Evolutionary conservation across 2,329 filamentous ascomycete genomes (phyloP).

Genomic region (Pseudopyrenochaeta lycopersici): DNA sequence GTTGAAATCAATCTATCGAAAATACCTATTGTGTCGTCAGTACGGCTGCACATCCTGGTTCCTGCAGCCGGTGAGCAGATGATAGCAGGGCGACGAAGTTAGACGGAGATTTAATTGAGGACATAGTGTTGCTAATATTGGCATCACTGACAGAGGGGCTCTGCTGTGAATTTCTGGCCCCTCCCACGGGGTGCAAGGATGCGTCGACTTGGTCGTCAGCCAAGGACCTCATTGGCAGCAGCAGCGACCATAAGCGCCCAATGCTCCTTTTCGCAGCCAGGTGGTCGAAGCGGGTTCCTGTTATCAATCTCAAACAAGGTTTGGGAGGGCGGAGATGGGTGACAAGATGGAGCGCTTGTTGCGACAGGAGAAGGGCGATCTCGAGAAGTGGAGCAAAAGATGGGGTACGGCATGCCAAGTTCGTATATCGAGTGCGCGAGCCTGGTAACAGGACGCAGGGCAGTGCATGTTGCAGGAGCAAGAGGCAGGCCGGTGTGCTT

Average conservation of each 20-base stretch:
- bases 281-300: too few species aligned
- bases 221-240: conserved; percentile 10
- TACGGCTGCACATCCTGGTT: neutral
- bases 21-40: neutral
- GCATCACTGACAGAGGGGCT: conserved; percentile 22
- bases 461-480: conserved; percentile 17
- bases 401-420: conserved; percentile 14
- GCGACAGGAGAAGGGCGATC: conserved; percentile 20
- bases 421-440: conserved; percentile 5
- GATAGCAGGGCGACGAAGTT: neutral
- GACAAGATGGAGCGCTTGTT: conserved; percentile 16
- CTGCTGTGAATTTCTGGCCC: conserved; percentile 11
- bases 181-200: conserved; percentile 2
- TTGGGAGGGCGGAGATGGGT: neutral
- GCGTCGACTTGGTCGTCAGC: conserved; percentile 8
- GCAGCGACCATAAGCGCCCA: conserved; percentile 17
- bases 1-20: neutral
- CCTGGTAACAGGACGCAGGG: conserved; percentile 9
- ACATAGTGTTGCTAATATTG: conserved; percentile 23
- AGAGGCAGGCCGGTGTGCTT: conserved; percentile 8
- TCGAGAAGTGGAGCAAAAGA: conserved; percentile 5
- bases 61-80: neutral
- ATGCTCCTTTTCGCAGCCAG: neutral
- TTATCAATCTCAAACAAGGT: conserved; percentile 10
- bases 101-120: conserved; percentile 3